Conservation (phyloP, 257 asterid species). For the Lithospermum erythrorhizon region DNA sequence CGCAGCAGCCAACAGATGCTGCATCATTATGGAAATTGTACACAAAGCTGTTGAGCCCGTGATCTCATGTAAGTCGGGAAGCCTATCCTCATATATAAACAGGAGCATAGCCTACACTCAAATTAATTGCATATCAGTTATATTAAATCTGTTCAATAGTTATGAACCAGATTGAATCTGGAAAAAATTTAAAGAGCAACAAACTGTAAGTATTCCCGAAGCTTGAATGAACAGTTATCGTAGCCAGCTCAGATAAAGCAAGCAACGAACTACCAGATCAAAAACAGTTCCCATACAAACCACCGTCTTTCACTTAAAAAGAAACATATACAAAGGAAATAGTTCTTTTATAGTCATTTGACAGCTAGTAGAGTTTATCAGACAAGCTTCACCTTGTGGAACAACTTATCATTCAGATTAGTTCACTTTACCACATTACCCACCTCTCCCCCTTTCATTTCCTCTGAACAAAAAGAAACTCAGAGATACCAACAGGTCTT, state of each 20-base stretch:
- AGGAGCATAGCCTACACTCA: conserved; percentile 78
- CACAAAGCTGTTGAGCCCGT: conserved; percentile 40
- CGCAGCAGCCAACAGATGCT: conserved; percentile 92
- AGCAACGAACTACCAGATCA: no score
- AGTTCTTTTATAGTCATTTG: neutral
- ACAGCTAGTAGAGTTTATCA: neutral
- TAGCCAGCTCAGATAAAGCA: no score
- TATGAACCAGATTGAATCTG: neutral
- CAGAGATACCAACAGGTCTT: no score
- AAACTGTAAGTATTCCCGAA: no score
- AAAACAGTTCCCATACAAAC: neutral
- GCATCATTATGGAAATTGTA: conserved; percentile 65
- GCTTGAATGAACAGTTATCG: no score
- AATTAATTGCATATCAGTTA: conserved; percentile 5
- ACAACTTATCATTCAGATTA: neutral
- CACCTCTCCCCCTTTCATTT: neutral
- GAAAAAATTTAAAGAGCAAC: no score
- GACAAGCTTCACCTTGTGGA: neutral
- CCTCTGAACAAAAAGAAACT: no score
- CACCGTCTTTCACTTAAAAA: neutral
- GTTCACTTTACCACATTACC: neutral
- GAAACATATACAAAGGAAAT: no score
- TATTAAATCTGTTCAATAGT: neutral
- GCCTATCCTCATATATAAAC: conserved; percentile 62
- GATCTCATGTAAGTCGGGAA: conserved; percentile 56